Conservation (phyloP, 2,329 filamentous ascomycete species). For the Ophiocordyceps polyrhachis-furcata region DNA sequence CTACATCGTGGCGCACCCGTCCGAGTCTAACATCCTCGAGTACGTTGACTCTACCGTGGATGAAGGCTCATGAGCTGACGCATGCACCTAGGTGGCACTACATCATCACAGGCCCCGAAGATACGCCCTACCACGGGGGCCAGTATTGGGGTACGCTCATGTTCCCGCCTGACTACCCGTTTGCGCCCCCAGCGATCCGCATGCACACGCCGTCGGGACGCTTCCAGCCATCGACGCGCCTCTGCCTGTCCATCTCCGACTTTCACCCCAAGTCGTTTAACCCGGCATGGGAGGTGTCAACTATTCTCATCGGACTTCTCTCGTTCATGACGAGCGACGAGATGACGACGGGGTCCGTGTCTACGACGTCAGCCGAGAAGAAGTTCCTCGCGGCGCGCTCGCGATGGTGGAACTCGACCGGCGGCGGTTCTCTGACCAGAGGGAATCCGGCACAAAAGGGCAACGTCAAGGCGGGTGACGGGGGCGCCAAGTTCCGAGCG, state of each 20-base stretch:
- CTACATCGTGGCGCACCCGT: conserved; percentile 77
- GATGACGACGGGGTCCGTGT: conserved; percentile 88
- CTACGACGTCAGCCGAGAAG: conserved; percentile 58
- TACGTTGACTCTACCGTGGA: conserved; percentile 19
- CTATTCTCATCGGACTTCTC: conserved; percentile 81
- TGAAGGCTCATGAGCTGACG: conserved; percentile 1
- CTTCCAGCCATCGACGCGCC: conserved; percentile 78
- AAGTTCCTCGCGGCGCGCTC: conserved; percentile 59
- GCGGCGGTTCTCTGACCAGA: conserved; percentile 54
- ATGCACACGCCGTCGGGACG: conserved; percentile 97
- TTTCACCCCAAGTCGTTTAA: conserved; percentile 98
- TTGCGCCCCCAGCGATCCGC: conserved; percentile 88
- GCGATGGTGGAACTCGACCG: conserved; percentile 93
- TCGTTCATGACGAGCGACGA: conserved; percentile 98
- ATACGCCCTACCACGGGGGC: conserved; percentile 83
- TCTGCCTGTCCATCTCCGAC: conserved; percentile 91
- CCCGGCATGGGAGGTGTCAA: conserved; percentile 93
- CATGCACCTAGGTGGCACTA: conserved; percentile 57
- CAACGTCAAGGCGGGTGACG: conserved; percentile 81
- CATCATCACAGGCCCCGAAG: conserved; percentile 82
- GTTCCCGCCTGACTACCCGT: conserved; percentile 93
- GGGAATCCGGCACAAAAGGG: conserved; percentile 40
- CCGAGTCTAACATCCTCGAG: conserved; percentile 83
- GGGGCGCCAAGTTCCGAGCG: conserved; percentile 69
- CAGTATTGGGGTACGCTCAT: conserved; percentile 97